These are phyloP conservation scores for Chytriomyces sp. DNA, from an alignment of 192 early-diverging fungal genomes.

Conservation along the genomic window DNA sequence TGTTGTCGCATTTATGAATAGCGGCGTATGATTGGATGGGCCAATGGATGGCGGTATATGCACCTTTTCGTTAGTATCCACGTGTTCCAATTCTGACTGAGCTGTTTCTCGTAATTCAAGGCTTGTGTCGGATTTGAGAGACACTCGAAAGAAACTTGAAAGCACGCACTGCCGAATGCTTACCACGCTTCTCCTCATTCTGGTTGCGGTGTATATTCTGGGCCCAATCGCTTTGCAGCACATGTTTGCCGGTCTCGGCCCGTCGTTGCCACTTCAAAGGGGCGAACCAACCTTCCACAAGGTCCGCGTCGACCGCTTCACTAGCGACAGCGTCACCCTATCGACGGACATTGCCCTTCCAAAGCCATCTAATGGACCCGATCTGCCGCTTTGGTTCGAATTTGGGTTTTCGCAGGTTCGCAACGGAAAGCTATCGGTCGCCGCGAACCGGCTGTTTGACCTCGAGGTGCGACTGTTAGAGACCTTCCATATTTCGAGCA, in stretches of 20 bases:
- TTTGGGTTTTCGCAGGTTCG: neutral
- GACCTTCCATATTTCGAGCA: no score
- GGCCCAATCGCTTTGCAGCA: neutral
- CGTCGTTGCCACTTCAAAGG: neutral
- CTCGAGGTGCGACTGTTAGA: neutral
- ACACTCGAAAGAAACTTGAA: no score
- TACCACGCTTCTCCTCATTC: neutral
- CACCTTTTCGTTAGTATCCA: no score
- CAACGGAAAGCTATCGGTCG: neutral
- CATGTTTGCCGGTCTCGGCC: neutral
- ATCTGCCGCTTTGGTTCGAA: neutral
- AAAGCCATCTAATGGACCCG: neutral
- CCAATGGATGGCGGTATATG: no score
- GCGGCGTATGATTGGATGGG: no score
- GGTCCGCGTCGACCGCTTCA: neutral
- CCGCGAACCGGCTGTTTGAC: neutral
- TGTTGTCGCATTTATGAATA: no score
- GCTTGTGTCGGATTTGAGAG: no score
- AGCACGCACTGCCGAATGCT: neutral
- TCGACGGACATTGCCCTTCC: neutral
- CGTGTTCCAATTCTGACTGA: no score
- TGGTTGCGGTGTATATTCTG: neutral
- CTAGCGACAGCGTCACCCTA: neutral
- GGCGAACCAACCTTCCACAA: neutral
- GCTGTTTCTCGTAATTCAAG: no score